These are phyloP conservation scores for Trichoderma aggressivum DNA, from an alignment of 2,329 filamentous ascomycete genomes.

Conservation along the genomic window DNA sequence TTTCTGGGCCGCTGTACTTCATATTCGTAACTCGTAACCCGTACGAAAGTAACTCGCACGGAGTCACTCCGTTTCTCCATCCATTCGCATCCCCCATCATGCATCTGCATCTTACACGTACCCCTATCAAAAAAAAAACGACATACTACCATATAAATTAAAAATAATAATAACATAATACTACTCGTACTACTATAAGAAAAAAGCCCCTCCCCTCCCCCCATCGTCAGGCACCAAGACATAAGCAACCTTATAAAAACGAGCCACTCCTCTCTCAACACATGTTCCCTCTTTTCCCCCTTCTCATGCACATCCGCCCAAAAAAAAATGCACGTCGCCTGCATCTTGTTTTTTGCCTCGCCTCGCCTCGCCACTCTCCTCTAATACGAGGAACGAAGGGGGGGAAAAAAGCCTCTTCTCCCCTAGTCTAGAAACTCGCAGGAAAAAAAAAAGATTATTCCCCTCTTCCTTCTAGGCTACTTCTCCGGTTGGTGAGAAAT, in stretches of 20 bases:
- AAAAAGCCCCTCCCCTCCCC: background rate
- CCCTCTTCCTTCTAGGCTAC: background rate
- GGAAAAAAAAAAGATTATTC: background rate
- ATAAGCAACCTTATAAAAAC: slow-evolving; percentile 17
- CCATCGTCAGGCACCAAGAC: slow-evolving; percentile 16
- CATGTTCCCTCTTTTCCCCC: slow-evolving; percentile 14
- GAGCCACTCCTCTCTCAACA: slow-evolving; percentile 17
- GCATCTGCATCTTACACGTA: background rate
- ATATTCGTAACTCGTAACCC: no score
- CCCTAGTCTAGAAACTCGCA: background rate
- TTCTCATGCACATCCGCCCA: slow-evolving; percentile 17
- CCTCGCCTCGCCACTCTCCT: background rate
- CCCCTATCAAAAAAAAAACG: background rate
- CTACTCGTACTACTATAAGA: background rate
- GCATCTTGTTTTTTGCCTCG: background rate
- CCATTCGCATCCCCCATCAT: background rate
- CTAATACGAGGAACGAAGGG: slow-evolving; percentile 7
- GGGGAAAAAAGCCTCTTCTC: background rate
- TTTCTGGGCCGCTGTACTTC: no score
- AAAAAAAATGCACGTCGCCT: slow-evolving; percentile 10
- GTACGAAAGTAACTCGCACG: background rate
- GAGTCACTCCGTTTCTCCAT: background rate
- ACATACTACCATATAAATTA: no score
- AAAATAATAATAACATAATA: background rate
- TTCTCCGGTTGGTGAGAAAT: background rate